These are phyloP conservation scores for Pontederia paniculata DNA, from an alignment of 176 grass and related monocot species.

Conservation along the genomic window DNA sequence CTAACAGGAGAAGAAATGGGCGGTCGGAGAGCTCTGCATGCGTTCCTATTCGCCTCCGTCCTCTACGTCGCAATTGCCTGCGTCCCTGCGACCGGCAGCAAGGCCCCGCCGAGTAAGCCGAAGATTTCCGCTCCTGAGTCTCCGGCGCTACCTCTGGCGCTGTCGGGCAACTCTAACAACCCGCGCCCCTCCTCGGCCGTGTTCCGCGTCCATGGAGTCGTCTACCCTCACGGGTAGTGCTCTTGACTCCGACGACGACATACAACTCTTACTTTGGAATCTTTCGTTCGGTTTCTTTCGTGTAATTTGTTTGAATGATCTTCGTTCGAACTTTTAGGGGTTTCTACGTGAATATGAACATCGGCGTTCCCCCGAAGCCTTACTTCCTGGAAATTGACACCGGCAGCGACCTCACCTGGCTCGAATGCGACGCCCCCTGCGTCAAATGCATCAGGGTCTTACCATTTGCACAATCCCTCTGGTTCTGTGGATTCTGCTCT, in stretches of 20 bases:
- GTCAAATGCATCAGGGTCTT: conserved; percentile 58
- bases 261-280: neutral
- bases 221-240: conserved; percentile 62
- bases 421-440: conserved; percentile 87
- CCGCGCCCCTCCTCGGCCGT: conserved; percentile 26
- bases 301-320: no score
- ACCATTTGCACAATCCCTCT: neutral
- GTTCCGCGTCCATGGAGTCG: conserved; percentile 59
- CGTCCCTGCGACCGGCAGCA: neutral
- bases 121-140: neutral
- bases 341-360: conserved; percentile 55
- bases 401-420: conserved; percentile 84
- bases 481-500: neutral
- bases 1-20: no score
- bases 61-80: neutral
- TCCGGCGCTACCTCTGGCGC: no score
- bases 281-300: no score
- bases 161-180: neutral
- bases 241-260: neutral
- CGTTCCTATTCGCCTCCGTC: no score
- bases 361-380: conserved; percentile 68
- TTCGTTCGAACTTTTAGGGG: conserved; percentile 27
- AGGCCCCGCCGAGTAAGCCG: neutral
- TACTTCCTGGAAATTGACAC: conserved; percentile 92
- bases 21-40: no score